Base-by-base conservation (phyloP, 192 early-diverging fungal species). In the Dimargaris cristalligena region DNA sequence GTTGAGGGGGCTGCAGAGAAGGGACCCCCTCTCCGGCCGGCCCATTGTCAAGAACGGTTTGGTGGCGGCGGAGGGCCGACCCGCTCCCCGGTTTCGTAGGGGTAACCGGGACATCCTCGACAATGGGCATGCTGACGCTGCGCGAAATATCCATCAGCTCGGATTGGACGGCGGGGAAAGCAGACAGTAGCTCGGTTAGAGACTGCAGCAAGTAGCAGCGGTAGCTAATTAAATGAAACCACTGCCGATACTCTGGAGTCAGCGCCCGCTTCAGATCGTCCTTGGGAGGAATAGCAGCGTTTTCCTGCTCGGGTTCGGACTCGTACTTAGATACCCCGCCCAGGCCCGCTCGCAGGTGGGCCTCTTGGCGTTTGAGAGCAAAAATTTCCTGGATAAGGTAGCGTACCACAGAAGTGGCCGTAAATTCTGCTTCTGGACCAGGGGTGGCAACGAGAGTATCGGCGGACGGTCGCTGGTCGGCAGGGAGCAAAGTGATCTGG, bases 131-230 rank as follows among this genome's bases (percentile, higher is more conserved):
- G 50, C 63, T 67, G 32, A 59, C 66, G 54, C 65, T 67, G 55
- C 63, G 64, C 46, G 20, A 25, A 47, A 47, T 47, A 8, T 57
- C 65, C 59, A 76, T 67, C 18, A 76, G 59, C 0, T 64, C 66
- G 1, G 47, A 55, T 23, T 73, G 62, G 9, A 65, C 58, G 28
- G 83, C 77, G 26, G 86, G 78, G 68, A 92, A 99, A 3, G 86
- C 87, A 1, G 81, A 78, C n/a, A 91, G 68, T 6, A 99, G 73
- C 65, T 99, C 95, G 4, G 87, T 76, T 28, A 96, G 68, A 49
- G 81, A 81, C 63, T 92, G 90, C 61, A 99, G 67, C 52, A 96
- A 61, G 73, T 89, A 94, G 59, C 85, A 76, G 41, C 86, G 77
- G 45, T 80, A 81, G 0, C 67, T 68, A 58, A 71, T 63, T 1